phyloP scores from a whole-genome alignment of 768 basidiomycete genomes.

The Pholiota molesta region DNA sequence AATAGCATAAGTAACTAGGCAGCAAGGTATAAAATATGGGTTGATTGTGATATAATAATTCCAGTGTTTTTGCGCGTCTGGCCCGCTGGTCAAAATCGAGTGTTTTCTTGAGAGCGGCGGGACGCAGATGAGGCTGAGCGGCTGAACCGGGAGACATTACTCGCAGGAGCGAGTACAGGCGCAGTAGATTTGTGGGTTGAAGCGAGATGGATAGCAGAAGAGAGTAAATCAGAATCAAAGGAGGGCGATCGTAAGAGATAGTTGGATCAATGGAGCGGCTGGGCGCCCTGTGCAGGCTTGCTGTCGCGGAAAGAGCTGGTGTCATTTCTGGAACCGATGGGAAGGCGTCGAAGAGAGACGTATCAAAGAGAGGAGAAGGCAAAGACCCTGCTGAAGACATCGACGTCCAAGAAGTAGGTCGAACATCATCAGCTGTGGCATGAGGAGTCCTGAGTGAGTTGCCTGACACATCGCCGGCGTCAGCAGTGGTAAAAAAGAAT shows the following conservation, averaged over 20 bases:
- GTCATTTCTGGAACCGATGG: conserved; percentile 65
- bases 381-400: conserved; percentile 40
- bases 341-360: conserved; percentile 69
- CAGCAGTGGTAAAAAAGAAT: conserved; percentile 11
- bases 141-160: conserved; percentile 1
- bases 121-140: conserved; percentile 9
- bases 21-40: conserved; percentile 1
- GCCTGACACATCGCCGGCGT: conserved; percentile 13
- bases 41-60: not conserved
- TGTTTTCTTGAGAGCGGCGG: conserved; percentile 20
- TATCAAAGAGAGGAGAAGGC: conserved; percentile 55
- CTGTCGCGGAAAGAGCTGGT: conserved; percentile 25
- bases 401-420: conserved; percentile 53
- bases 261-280: conserved; percentile 10
- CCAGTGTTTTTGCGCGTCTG: not conserved
- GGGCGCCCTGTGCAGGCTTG: conserved; percentile 5
- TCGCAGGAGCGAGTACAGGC: conserved; percentile 5
- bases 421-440: conserved; percentile 17
- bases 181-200: conserved; percentile 19
- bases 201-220: conserved; percentile 50
- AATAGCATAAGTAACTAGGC: conserved; percentile 9
- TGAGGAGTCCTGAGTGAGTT: conserved; percentile 16
- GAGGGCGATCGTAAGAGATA: conserved; percentile 20
- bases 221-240: conserved; percentile 46
- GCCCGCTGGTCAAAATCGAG: conserved; percentile 7